A percentile compares a stretch with the other conserved stretches of the same genome.
These are phyloP conservation scores for Ajuga chamaepitys DNA, from an alignment of 257 asterid genomes.

Conservation along the genomic window DNA sequence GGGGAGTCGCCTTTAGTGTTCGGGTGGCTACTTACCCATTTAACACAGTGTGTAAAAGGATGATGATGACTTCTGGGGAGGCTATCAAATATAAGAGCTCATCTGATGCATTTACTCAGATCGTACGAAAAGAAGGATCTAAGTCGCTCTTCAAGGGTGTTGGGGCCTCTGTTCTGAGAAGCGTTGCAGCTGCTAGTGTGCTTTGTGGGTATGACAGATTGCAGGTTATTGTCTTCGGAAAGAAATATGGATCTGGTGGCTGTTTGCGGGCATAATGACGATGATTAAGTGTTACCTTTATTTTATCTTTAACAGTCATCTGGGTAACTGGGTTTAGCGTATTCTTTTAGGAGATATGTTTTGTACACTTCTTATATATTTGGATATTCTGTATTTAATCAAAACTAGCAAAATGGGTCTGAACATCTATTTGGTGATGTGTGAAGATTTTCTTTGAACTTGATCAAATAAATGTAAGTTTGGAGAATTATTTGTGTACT, in stretches of 20 bases:
- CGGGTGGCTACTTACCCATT: conserved; percentile 72
- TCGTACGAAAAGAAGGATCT: conserved; percentile 54
- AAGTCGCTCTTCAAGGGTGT: conserved; percentile 74
- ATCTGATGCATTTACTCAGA: conserved; percentile 53
- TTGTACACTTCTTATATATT: not conserved
- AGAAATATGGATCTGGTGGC: conserved; percentile 69
- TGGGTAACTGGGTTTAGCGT: not conserved
- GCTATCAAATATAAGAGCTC: conserved; percentile 66
- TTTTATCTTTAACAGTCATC: not conserved
- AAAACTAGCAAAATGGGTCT: not conserved
- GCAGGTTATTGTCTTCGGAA: conserved; percentile 58
- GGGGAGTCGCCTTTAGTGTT: conserved; percentile 69
- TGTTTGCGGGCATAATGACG: conserved; percentile 30
- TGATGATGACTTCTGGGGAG: conserved; percentile 92
- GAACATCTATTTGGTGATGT: not conserved
- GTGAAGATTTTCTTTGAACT: not conserved
- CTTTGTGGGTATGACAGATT: conserved; percentile 68
- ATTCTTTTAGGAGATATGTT: not conserved
- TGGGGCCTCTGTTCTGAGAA: conserved; percentile 72
- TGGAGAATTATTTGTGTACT: too few species aligned
- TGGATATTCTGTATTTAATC: not conserved
- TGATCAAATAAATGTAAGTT: not conserved
- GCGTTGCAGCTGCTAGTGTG: conserved; percentile 79
- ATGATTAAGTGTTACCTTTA: not conserved
- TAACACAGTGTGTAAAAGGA: conserved; percentile 73